phyloP scores from a whole-genome alignment of 2,329 filamentous ascomycete species.

The Teratosphaeria destructans region DNA sequence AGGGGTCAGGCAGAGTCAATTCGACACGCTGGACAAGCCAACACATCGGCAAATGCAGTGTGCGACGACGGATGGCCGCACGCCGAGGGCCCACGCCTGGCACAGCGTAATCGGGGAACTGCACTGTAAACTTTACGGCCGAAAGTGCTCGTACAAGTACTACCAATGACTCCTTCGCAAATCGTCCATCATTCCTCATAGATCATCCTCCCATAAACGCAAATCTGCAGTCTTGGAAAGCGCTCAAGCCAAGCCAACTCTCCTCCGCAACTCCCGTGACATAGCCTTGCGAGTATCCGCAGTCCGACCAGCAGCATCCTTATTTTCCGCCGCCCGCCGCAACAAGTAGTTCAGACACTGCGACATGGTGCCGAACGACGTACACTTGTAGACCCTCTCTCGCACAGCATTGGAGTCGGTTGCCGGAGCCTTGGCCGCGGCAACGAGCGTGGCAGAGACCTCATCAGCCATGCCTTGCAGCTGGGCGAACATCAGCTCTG shows the following conservation, averaged over 20 bases:
- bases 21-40: too few species aligned
- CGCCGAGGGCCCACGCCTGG: too few species aligned
- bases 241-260: constrained; percentile 6
- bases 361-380: constrained; percentile 45
- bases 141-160: neutral
- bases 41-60: too few species aligned
- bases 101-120: too few species aligned
- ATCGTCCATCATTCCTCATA: neutral
- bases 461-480: constrained; percentile 95
- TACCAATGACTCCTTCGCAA: neutral
- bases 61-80: too few species aligned
- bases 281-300: constrained; percentile 42
- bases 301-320: constrained; percentile 49
- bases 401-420: constrained; percentile 25
- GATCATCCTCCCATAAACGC: neutral
- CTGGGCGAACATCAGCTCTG: constrained; percentile 58
- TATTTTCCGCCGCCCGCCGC: constrained; percentile 49
- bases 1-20: too few species aligned
- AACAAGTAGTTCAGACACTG: constrained; percentile 74
- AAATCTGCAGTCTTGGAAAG: neutral
- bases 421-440: constrained; percentile 30
- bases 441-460: constrained; percentile 49
- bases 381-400: constrained; percentile 45
- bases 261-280: constrained; percentile 34
- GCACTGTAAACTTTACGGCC: neutral